Conservation (phyloP, 352 stramenopile species). For the Pythium aphanidermatum region DNA sequence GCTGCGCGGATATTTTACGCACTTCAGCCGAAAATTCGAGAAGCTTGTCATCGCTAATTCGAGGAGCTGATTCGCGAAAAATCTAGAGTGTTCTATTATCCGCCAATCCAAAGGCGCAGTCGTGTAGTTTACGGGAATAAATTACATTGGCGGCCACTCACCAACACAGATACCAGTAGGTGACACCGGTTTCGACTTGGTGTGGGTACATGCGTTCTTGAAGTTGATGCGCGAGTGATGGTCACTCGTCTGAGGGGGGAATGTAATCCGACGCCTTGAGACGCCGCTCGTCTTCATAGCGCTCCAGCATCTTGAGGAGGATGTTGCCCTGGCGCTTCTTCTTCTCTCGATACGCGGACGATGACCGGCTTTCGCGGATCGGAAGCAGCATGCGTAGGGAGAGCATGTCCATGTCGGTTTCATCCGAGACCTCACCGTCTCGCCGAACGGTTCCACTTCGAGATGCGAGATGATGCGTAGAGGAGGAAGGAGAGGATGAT, state of each 20-base stretch:
- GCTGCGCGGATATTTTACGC: not conserved
- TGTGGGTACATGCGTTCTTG: slow-evolving; percentile 3
- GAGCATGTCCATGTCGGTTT: slow-evolving; percentile 36
- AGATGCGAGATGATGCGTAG: not conserved
- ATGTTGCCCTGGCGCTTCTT: slow-evolving; percentile 41
- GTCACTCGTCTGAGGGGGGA: not conserved
- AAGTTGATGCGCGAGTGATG: slow-evolving; percentile 20
- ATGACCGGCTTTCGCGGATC: slow-evolving; percentile 37
- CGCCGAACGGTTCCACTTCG: slow-evolving; percentile 4
- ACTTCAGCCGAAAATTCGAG: slow-evolving; percentile 19
- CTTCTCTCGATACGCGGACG: slow-evolving; percentile 30
- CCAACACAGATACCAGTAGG: too few relatives aligned
- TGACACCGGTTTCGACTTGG: not conserved
- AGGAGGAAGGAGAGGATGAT: not conserved
- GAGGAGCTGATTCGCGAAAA: slow-evolving; percentile 10
- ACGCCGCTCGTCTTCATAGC: slow-evolving; percentile 24
- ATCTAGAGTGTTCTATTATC: not conserved
- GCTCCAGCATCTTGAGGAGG: slow-evolving; percentile 49
- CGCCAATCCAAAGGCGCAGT: slow-evolving; percentile 18
- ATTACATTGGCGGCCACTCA: too few relatives aligned
- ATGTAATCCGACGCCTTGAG: slow-evolving; percentile 6
- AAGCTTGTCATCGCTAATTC: slow-evolving; percentile 1
- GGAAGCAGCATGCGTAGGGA: slow-evolving; percentile 58
- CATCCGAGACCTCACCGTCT: slow-evolving; percentile 30
- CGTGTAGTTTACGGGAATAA: slow-evolving; percentile 2